Base-by-base conservation (phyloP, 106 monocot species). In the Acorus gramineus region DNA sequence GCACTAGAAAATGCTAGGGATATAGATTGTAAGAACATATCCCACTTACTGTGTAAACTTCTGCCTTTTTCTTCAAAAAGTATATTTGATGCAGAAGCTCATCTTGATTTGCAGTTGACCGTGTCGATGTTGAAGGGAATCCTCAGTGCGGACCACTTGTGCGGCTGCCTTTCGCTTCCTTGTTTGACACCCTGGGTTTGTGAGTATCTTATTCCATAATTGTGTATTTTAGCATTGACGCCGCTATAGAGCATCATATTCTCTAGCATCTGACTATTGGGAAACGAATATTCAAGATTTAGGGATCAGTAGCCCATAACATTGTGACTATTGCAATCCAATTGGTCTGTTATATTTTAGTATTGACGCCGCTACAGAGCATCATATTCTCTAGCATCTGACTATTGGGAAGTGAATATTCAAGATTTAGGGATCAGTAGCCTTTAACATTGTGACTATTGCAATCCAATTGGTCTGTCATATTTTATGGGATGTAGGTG, bases 171-270 rank as follows among this genome's bases (percentile, higher is more conserved):
- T 96, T 87, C 77, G 91, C 96, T 56, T 87, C 91, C 59, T 79
- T 96, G 57, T 96, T 91, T 76, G 96, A 96, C 66, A 83, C 87
- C 6, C 82, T 96, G 64, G 96, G 91, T 57, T 64, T 75, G 96
- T 96, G 70, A 87, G 96, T 78, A 62, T 67, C 44, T 8, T 13
- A 1, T 63, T 63, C 49, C 49, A 48, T 63, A 43, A 4, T 61
- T 7, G 7, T 52, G 52, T 52, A 7, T 7, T 52, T 52, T 51
- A 8, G 4, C 4, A 51, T 51, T 51, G 4, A 51, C 8, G 51
- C 51, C 51, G 4, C 51, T n/a, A n/a, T n/a, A n/a, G n/a, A n/a
- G n/a, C n/a, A n/a, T n/a, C n/a, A n/a, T n/a, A n/a, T n/a, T n/a
- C n/a, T n/a, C n/a, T n/a, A n/a, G n/a, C n/a, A n/a, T n/a, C n/a